These are phyloP conservation scores for Colletotrichum sidae DNA, from an alignment of 2,329 filamentous ascomycete genomes.

Conservation along the genomic window DNA sequence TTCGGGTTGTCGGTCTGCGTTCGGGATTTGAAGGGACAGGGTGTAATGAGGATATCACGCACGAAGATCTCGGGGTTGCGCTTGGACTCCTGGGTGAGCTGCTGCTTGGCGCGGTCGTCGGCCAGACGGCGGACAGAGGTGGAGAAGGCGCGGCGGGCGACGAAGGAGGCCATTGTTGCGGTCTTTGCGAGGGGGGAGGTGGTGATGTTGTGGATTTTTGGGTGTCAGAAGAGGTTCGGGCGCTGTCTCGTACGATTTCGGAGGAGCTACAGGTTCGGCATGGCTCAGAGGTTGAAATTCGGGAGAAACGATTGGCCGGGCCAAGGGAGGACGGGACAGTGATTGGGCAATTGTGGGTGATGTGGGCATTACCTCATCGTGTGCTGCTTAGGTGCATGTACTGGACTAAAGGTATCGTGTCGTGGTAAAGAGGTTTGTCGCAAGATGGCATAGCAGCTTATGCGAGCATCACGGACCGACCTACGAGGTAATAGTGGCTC, in stretches of 20 bases:
- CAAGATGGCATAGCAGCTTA: too few species aligned
- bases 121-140: conserved; percentile 64
- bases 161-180: conserved; percentile 66
- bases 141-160: conserved; percentile 67
- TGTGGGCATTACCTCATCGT: conserved; percentile 37
- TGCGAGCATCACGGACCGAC: too few species aligned
- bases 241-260: conserved; percentile 37
- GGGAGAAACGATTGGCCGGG: conserved; percentile 39
- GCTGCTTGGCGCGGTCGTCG: conserved; percentile 53
- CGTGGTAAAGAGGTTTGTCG: too few species aligned
- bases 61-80: conserved; percentile 59
- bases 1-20: neutral
- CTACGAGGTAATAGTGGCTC: too few species aligned
- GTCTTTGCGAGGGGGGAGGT: conserved; percentile 39
- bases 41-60: conserved; percentile 49
- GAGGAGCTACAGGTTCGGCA: conserved; percentile 36
- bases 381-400: conserved; percentile 5
- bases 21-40: conserved; percentile 10
- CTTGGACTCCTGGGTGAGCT: conserved; percentile 69
- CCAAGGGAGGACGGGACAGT: neutral
- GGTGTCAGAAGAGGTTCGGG: conserved; percentile 27
- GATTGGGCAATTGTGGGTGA: conserved; percentile 35
- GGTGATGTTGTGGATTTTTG: conserved; percentile 24
- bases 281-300: conserved; percentile 32
- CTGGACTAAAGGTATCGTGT: neutral